phyloP scores from a whole-genome alignment of 164 flowering plant genomes.

The Euptelea pleiosperma region DNA sequence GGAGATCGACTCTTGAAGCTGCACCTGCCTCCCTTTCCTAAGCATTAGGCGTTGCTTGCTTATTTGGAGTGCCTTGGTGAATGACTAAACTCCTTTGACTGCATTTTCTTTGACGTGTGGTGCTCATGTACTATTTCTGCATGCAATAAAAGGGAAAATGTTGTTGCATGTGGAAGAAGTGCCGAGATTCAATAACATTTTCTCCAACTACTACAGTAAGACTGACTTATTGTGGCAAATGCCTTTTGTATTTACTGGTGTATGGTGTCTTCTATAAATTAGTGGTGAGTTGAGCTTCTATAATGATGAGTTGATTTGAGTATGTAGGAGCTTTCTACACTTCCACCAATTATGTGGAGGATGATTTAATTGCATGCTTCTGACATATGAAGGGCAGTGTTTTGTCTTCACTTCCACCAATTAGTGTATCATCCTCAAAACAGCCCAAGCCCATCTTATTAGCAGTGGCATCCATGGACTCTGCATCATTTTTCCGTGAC shows the following conservation, averaged over 20 bases:
- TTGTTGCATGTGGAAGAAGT: neutral
- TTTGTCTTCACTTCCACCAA: conserved; percentile 91
- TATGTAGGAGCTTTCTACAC: conserved; percentile 3
- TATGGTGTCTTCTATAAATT: neutral
- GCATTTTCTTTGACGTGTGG: too few species aligned
- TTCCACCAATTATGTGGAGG: too few species aligned
- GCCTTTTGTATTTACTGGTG: neutral
- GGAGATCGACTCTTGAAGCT: too few species aligned
- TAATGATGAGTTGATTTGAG: neutral
- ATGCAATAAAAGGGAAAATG: too few species aligned
- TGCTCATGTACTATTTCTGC: too few species aligned
- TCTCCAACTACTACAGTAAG: neutral
- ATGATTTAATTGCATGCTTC: conserved; percentile 23
- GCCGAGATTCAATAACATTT: neutral
- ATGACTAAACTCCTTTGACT: too few species aligned
- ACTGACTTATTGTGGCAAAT: neutral
- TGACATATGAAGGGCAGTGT: conserved; percentile 88
- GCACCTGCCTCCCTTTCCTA: too few species aligned
- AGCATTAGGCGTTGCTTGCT: too few species aligned
- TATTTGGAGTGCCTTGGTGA: too few species aligned
- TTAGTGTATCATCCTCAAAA: conserved; percentile 45
- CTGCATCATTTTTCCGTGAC: conserved; percentile 94
- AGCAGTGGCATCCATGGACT: conserved; percentile 75
- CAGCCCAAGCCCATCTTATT: conserved; percentile 57
- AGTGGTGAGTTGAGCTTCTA: neutral